Percentiles rank a stretch among this genome's conserved stretches.
phyloP scores from a whole-genome alignment of 2,329 filamentous ascomycete genomes.

The Truncatella angustata region DNA sequence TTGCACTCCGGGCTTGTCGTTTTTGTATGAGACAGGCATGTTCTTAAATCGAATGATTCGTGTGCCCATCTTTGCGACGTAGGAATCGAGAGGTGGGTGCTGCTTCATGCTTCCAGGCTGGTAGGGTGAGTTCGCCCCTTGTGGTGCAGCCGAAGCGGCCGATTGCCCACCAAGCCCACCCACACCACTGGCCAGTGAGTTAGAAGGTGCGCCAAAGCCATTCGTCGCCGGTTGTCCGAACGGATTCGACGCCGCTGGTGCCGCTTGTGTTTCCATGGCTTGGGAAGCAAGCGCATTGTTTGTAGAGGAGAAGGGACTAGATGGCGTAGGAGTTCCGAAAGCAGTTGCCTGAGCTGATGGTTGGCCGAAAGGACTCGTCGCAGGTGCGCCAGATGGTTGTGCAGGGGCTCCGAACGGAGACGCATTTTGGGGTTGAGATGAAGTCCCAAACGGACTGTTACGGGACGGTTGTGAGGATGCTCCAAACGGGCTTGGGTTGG shows the following conservation, averaged over 20 bases:
- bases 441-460: slow-evolving; percentile 15
- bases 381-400: slow-evolving; percentile 13
- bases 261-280: slow-evolving; percentile 25
- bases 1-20: slow-evolving; percentile 23
- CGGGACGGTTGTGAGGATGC: slow-evolving; percentile 18
- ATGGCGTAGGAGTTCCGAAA: slow-evolving; percentile 26
- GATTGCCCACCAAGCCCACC: slow-evolving; percentile 16
- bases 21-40: slow-evolving; percentile 58
- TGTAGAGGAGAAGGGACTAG: slow-evolving; percentile 27
- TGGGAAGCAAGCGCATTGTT: slow-evolving; percentile 16
- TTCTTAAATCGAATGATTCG: slow-evolving; percentile 61
- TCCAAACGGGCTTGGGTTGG: slow-evolving; percentile 14
- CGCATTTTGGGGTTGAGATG: slow-evolving; percentile 18
- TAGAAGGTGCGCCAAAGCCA: slow-evolving; percentile 11
- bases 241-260: slow-evolving; percentile 20
- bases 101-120: slow-evolving; percentile 41
- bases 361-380: slow-evolving; percentile 30
- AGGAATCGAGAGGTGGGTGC: slow-evolving; percentile 43
- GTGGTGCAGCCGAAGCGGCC: slow-evolving; percentile 11
- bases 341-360: slow-evolving; percentile 19
- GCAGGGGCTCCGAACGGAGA: slow-evolving; percentile 27
- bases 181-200: slow-evolving; percentile 22
- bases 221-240: slow-evolving; percentile 22
- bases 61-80: slow-evolving; percentile 42
- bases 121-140: slow-evolving; percentile 36